Evolutionary conservation across 73 alveolate species (phyloP), one percentile per base, ranked within the genome.

Genomic region (Vitrella brassicaformis): DNA sequence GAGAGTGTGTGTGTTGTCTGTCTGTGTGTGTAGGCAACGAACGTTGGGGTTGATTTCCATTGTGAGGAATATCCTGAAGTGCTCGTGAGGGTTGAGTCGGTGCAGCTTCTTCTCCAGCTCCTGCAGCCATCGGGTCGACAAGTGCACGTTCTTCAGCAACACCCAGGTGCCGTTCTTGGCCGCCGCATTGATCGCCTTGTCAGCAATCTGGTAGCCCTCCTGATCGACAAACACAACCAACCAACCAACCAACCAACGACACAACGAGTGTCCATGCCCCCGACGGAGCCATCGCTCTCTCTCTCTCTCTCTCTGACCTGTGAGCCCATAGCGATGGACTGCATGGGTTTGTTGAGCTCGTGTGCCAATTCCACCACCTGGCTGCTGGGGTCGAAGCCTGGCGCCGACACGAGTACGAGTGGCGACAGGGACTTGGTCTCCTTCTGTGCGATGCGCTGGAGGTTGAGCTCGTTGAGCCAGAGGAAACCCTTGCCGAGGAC

Each of bases 31-130:
- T n/a, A n/a, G n/a, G n/a, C n/a, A n/a, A n/a, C n/a, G n/a, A n/a
- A n/a, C n/a, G 4, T 93, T 94, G 19, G 99, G 99, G 78, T 94
- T 96, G 82, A 97, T 85, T 87, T 95, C 99, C 99, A 97, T 95
- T 18, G 99, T 95, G 84, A 96, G 81, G 92, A 96, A 95, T n/a
- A 96, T 84, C 87, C 99, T 93, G 91, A 96, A 96, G 80, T 94
- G 90, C n/a, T 79, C 90, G 81, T 96, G 95, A 0, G 97, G 97
- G 67, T 91, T 81, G 64, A 90, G 92, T 79, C 97, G 90, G 74
- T 94, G 91, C 70, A 97, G 86, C 71, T 93, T 92, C 93, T 97
- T 97, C 81, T 97, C 99, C 66, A 94, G 80, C 25, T 94, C 99
- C 78, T 77, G 85, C 28, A 95, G 83, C 99, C 99, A 95, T 46